Evolutionary conservation across 2,329 filamentous ascomycete species (phyloP), one percentile per base, ranked within the genome.

Genomic region (Rachicladosporium sp.): DNA sequence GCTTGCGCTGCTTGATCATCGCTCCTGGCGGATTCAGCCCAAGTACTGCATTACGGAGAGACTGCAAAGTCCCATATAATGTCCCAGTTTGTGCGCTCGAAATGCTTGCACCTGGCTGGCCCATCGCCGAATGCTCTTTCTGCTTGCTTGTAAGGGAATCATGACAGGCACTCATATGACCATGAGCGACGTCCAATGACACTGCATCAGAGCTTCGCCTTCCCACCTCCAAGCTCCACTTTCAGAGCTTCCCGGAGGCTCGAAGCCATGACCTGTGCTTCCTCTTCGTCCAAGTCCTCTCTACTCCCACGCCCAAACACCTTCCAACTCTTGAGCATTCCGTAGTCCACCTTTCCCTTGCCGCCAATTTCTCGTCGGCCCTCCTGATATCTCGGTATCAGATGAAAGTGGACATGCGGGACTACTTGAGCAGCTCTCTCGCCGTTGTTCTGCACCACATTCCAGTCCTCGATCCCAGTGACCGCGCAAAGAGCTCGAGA

Each of bases 401-500:
- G 73, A 53, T 98, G 91, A 59, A 93, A 96, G 61, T 98, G 89
- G 36, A 93, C 80, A 60, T 96, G 89, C 13, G 82, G 82, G 2
- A 96, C 87, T 10, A 94, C 86, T 64, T 96, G 89, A 2, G 87
- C 87, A 2, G 89, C 89, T 27, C 86, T 76, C 3, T 79, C 79
- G 10, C 89, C 76, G 52, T 95, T 96, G 59, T 96, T 96, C 66
- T 96, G 89, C 40, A 96, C 85, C 23, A 96, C 78, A 61, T 98
- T 98, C 82, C 89, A 96, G 63, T 95, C 88, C 37, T 69, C 70
- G 1, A 85, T 74, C 7, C 79, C 81, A 2, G 80, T 83, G 1
- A 78, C 76, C 37, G 68, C 69, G 27, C 77, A 72, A 30, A 94
- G 69, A 0, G 83, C 82, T 12, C 74, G 67, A 11, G 82, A 83